A percentile compares a stretch with the other conserved stretches of the same genome.
phyloP scores from a whole-genome alignment of 148 eudicot genomes.

The Oxyria digyna region DNA sequence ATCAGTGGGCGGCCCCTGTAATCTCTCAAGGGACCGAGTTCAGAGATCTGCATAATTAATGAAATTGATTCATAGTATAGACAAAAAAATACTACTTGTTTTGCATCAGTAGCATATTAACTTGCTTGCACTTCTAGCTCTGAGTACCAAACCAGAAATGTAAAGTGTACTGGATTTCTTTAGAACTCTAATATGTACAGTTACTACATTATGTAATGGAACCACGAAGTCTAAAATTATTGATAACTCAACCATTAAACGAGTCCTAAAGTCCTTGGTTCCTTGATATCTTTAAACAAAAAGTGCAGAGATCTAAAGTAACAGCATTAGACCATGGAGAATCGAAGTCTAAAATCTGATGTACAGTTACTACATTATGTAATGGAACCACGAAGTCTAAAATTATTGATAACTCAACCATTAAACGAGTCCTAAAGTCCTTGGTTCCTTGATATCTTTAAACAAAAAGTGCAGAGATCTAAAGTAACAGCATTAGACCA shows the following conservation, averaged over 20 bases:
- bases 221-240: no score
- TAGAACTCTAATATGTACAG: neutral
- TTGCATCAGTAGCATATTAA: neutral
- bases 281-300: no score
- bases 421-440: no score
- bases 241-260: no score
- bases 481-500: no score
- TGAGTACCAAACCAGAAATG: neutral
- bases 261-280: no score
- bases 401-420: no score
- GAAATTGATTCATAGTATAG: neutral
- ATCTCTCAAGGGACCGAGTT: constrained; percentile 55
- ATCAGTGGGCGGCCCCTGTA: constrained; percentile 59
- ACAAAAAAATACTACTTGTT: neutral
- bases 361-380: neutral
- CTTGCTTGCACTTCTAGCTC: neutral
- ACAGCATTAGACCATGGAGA: no score
- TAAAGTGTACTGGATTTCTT: neutral
- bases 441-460: no score
- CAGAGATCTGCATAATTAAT: constrained; percentile 29
- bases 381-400: no score
- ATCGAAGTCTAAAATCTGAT: no score
- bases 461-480: no score
- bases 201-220: neutral
- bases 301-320: neutral